Conservation (phyloP, 768 basidiomycete genomes). For the Megacollybia marginata region DNA sequence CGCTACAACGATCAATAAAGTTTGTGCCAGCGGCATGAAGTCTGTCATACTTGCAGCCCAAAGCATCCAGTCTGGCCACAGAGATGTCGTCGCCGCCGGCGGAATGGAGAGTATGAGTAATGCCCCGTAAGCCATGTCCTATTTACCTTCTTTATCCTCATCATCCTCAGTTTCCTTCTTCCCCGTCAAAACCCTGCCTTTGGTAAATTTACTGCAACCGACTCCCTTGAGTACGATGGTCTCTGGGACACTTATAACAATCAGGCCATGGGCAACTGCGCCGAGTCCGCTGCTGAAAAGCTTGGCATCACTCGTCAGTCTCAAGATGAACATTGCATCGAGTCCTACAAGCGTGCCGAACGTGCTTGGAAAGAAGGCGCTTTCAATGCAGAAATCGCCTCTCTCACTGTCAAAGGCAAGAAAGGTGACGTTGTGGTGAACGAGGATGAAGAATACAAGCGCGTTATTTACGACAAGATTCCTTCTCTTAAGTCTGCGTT, state of each 20-base stretch:
- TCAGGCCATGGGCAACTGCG: conserved; percentile 98
- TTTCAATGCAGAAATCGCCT: conserved; percentile 84
- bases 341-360: conserved; percentile 91
- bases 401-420: conserved; percentile 87
- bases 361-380: conserved; percentile 83
- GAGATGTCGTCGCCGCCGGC: conserved; percentile 83
- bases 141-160: conserved; percentile 3
- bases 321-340: conserved; percentile 87
- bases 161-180: conserved; percentile 59
- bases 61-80: conserved; percentile 80
- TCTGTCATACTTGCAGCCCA: conserved; percentile 92
- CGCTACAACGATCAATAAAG: conserved; percentile 99
- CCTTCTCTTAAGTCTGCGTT: conserved; percentile 85
- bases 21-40: conserved; percentile 97
- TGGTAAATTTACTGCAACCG: conserved; percentile 82
- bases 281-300: conserved; percentile 78
- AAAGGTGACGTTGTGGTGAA: conserved; percentile 85
- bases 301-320: conserved; percentile 78
- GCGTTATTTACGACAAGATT: conserved; percentile 91
- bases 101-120: conserved; percentile 99
- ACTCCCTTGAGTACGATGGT: conserved; percentile 88
- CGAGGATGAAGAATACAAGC: conserved; percentile 99
- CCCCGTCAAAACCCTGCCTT: conserved; percentile 78
- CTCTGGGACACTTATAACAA: conserved; percentile 98
- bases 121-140: conserved; percentile 71